A percentile compares a stretch with the other conserved stretches of the same genome.
Evolutionary conservation across 2,329 filamentous ascomycete genomes (phyloP).

Genomic region (Curvularia sp.): DNA sequence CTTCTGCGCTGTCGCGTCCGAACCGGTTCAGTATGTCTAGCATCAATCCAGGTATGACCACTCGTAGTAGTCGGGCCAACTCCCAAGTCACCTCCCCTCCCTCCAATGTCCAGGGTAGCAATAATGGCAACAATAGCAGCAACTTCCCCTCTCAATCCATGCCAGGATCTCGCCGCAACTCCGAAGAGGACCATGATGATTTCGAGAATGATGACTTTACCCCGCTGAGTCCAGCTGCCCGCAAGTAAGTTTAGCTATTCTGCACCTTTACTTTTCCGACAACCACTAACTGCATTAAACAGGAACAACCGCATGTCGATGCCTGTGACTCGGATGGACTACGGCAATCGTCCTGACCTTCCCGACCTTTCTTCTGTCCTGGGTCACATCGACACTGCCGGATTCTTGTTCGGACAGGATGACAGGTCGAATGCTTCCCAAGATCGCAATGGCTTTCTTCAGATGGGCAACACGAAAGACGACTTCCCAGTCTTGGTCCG

Average conservation of each 20-base stretch:
- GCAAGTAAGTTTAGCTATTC: constrained; percentile 44
- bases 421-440: constrained; percentile 67
- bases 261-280: constrained; percentile 12
- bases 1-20: constrained; percentile 79
- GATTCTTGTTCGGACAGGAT: constrained; percentile 80
- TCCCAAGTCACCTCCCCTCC: constrained; percentile 83
- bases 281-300: constrained; percentile 24
- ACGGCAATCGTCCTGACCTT: constrained; percentile 63
- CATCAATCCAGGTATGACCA: constrained; percentile 68
- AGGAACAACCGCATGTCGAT: constrained; percentile 93
- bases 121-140: constrained; percentile 55
- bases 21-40: constrained; percentile 90
- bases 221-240: constrained; percentile 43
- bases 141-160: constrained; percentile 82
- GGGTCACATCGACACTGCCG: constrained; percentile 83
- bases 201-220: constrained; percentile 75
- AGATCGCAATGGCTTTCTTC: constrained; percentile 72
- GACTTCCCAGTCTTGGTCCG: constrained; percentile 85
- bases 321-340: constrained; percentile 78
- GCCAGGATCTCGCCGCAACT: constrained; percentile 85
- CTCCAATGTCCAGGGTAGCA: constrained; percentile 46
- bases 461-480: constrained; percentile 78
- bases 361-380: constrained; percentile 61
- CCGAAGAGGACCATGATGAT: constrained; percentile 82
- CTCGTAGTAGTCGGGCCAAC: constrained; percentile 74